These are phyloP conservation scores for Aspergillus aculeatinus DNA, from an alignment of 2,329 filamentous ascomycete species.

Conservation along the genomic window DNA sequence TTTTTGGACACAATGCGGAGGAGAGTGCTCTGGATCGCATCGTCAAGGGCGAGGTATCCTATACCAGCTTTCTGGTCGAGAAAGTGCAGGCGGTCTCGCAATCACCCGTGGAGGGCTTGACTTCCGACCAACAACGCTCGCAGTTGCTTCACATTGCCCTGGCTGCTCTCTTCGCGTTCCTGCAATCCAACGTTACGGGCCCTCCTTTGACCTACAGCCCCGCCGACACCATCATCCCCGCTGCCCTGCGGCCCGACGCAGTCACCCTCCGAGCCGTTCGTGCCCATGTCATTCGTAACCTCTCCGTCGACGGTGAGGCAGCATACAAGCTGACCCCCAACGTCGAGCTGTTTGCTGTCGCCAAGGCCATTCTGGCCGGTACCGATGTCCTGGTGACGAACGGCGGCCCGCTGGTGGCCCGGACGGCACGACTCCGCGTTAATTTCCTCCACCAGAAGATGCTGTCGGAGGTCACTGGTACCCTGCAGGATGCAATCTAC, in stretches of 20 bases:
- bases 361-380: conserved; percentile 59
- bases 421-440: conserved; percentile 68
- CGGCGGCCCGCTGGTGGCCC: conserved; percentile 37
- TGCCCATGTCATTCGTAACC: conserved; percentile 62
- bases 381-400: conserved; percentile 46
- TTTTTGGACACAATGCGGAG: conserved; percentile 39
- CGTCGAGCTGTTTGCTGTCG: conserved; percentile 79
- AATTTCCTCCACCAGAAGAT: conserved; percentile 72
- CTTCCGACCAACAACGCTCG: conserved; percentile 33
- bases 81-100: conserved; percentile 30
- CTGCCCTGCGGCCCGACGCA: conserved; percentile 35
- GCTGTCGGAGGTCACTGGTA: conserved; percentile 61
- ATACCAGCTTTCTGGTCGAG: conserved; percentile 38
- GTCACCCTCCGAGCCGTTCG: conserved; percentile 49
- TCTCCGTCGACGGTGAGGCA: conserved; percentile 80
- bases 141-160: conserved; percentile 59
- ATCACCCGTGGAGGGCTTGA: conserved; percentile 22
- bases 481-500: conserved; percentile 61
- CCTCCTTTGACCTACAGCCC: conserved; percentile 67
- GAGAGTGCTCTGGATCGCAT: conserved; percentile 31
- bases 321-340: conserved; percentile 82
- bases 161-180: conserved; percentile 71
- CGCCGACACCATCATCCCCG: conserved; percentile 51
- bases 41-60: conserved; percentile 34
- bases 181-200: conserved; percentile 85